Conservation (phyloP, 2,329 filamentous ascomycete species). For the Gnomoniopsis sp. region DNA sequence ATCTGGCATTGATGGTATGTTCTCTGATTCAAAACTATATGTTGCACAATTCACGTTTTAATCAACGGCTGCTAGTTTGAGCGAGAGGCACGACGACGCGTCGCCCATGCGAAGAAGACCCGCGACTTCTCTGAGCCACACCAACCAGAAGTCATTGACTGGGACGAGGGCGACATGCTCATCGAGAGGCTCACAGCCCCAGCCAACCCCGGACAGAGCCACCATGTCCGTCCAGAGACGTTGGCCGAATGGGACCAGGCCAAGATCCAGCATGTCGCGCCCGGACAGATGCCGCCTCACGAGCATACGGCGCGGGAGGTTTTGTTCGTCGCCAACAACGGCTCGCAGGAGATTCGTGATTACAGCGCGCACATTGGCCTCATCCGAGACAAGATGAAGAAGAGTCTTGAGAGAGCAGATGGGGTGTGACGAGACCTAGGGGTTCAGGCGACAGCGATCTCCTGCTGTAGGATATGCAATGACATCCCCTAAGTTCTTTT, state of each 20-base stretch:
- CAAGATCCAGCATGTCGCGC: not conserved
- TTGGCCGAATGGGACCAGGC: not conserved
- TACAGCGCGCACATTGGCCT: conserved; percentile 15
- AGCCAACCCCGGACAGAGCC: conserved; percentile 19
- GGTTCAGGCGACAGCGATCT: not conserved
- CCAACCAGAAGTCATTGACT: conserved; percentile 13
- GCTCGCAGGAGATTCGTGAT: conserved; percentile 3
- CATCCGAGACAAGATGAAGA: conserved; percentile 10
- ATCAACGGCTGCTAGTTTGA: conserved; percentile 19
- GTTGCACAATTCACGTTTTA: not conserved
- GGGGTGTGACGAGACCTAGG: too few relatives aligned
- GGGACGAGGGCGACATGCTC: conserved; percentile 25
- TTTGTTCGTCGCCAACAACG: conserved; percentile 8
- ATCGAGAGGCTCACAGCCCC: conserved; percentile 26
- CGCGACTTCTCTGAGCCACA: conserved; percentile 7
- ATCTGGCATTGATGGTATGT: conserved; percentile 27
- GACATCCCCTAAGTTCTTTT: too few relatives aligned
- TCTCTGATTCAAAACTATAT: not conserved
- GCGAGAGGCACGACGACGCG: conserved; percentile 30
- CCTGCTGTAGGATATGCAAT: too few relatives aligned
- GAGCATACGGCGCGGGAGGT: conserved; percentile 9
- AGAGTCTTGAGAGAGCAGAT: conserved; percentile 8
- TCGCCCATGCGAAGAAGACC: conserved; percentile 21
- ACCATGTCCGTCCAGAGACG: conserved; percentile 20
- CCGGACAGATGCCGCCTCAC: conserved; percentile 3